Conservation (phyloP, 2,329 filamentous ascomycete species). For the Phialophora tarda region DNA sequence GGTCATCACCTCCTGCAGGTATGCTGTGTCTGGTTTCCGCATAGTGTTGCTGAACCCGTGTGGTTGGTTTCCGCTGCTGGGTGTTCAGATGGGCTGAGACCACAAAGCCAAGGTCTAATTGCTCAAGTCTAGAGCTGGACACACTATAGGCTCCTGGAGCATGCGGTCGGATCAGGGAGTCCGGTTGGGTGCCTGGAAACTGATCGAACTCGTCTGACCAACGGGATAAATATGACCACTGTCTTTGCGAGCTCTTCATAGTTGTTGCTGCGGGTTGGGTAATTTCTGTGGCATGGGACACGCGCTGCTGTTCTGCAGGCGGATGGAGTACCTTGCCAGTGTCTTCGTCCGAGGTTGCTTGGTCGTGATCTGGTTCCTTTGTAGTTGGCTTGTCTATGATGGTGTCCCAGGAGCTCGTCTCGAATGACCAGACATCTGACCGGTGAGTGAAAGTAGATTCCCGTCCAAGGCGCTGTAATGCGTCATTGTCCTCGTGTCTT, state of each 20-base stretch:
- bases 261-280: neutral
- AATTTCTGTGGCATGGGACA: neutral
- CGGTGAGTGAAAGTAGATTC: neutral
- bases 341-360: neutral
- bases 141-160: neutral
- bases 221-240: neutral
- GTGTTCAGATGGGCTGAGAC: too few relatives aligned
- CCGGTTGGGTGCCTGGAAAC: neutral
- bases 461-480: neutral
- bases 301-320: neutral
- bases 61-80: too few relatives aligned
- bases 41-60: too few relatives aligned
- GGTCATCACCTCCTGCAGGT: too few relatives aligned
- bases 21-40: too few relatives aligned
- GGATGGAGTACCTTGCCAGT: neutral
- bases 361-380: neutral
- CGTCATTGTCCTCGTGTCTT: neutral
- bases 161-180: neutral
- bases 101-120: neutral
- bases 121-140: neutral
- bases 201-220: neutral
- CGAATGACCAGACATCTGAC: neutral
- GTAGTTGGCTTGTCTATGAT: neutral
- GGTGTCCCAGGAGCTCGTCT: neutral
- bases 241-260: neutral